Base-by-base conservation (phyloP, 148 eudicot species). In the Cornus florida region DNA sequence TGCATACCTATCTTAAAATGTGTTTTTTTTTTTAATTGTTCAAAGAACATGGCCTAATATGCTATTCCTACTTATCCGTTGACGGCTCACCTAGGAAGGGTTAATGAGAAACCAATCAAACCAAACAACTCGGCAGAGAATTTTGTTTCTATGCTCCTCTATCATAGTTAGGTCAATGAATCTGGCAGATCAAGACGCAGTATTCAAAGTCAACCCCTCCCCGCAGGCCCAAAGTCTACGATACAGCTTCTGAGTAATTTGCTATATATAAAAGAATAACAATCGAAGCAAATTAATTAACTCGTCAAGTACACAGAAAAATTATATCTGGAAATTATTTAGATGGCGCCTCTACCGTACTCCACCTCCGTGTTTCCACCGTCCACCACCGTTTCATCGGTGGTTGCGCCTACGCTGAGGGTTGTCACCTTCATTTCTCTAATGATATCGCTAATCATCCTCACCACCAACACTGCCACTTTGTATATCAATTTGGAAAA, bases 381-480 rank as follows among this genome's bases (percentile, higher is more conserved):
- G 10, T 41, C 82, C 43, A 22, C 57, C 20, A 46, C 31, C 3
- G 82, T 79, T 20, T 53, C 82, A 16, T 77, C 82, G 60, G 32
- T 43, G 5, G 46, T 73, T 10, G 16, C 71, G 4, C 67, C 73
- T 24, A 39, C 67, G 16, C 13, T 79, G 19, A 79, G 82, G 65
- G 7, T 79, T 7, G 65, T 79, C 5, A 72, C 82, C 1, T 65
- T 73, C 32, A 13, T 79, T 66, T 72, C 43, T 71, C 64, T 73
- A 5, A 3, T 73, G 33, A 67, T 73, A 22, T 79, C 82, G 16
- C 23, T 79, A 4, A 53, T 79, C 19, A 31, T 79, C 46, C 82
- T 79, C 77, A 73, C 77, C 23, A 79, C 82, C 35, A 73, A 74
- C 82, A 78, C 75, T 16, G 72, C 22, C 13, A 28, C 57, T 35